Percentiles rank a stretch among this genome's conserved stretches.
Evolutionary conservation across 2,329 filamentous ascomycete genomes (phyloP).

Genomic region (Neoarthrinium moseri): DNA sequence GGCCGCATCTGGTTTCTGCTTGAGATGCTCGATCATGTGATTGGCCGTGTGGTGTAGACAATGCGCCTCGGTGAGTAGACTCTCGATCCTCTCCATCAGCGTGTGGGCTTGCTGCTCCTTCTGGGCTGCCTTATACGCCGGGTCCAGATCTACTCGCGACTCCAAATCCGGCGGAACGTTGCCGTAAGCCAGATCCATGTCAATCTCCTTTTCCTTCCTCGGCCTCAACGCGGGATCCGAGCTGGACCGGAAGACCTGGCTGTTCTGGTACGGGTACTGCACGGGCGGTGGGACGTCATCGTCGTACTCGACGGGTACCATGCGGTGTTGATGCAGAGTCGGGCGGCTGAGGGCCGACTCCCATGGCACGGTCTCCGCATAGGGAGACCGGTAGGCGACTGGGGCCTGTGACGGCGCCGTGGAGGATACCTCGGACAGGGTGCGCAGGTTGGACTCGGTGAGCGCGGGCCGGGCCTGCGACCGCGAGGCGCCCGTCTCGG

Average conservation of each 20-base stretch:
- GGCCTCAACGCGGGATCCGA: conserved; percentile 38
- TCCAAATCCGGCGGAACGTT: conserved; percentile 70
- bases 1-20: conserved; percentile 79
- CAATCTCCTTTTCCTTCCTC: conserved; percentile 56
- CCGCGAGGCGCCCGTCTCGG: conserved; percentile 29
- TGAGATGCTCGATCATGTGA: conserved; percentile 75
- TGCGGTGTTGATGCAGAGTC: conserved; percentile 19
- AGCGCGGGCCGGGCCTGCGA: conserved; percentile 38
- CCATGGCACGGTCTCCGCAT: conserved; percentile 42
- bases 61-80: conserved; percentile 79
- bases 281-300: conserved; percentile 8
- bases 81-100: conserved; percentile 73
- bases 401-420: conserved; percentile 43
- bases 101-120: conserved; percentile 47
- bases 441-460: conserved; percentile 52
- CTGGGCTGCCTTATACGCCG: conserved; percentile 54
- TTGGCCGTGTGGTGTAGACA: conserved; percentile 84
- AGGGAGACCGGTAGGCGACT: conserved; percentile 34
- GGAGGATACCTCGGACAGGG: conserved; percentile 51
- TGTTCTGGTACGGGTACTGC: conserved; percentile 14
- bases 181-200: conserved; percentile 92
- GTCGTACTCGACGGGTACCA: conserved; percentile 16
- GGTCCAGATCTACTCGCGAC: conserved; percentile 33
- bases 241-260: conserved; percentile 30
- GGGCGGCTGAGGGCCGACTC: conserved; percentile 42